Evolutionary conservation across 2,329 filamentous ascomycete species (phyloP), one percentile per base, ranked within the genome.

Genomic region (Diaporthe eres): DNA sequence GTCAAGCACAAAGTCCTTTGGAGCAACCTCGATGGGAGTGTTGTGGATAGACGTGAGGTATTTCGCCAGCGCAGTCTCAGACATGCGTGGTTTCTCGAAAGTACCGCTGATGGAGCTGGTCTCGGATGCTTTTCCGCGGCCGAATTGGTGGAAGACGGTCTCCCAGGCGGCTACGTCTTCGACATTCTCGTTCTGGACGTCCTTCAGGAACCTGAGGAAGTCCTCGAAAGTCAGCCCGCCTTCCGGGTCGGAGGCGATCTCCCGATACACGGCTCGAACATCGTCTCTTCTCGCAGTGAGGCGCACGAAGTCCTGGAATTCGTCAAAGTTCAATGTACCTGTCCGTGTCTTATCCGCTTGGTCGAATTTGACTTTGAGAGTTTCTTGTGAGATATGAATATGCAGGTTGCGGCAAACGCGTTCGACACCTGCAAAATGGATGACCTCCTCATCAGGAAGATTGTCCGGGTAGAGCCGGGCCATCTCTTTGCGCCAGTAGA

Each of bases 401-500:
- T 98, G 96, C 63, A 98, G 88, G 80, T 93, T 96, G 76, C 94
- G 94, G 85, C 97, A 98, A 19, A 98, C 89, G 76, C 93, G 92
- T 82, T 96, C 93, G 42, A 98, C 93, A 15, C 94, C 94, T 22
- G 89, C 88, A 72, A 98, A 91, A 79, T 96, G 93, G 71, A 98
- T 91, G 72, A 90, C 91, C 80, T 95, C 93, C 9, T 93, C 90
- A 15, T 67, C 67, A 39, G 91, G 91, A 8, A 87, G 84, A 3
- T 83, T 82, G 73, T 88, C 87, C 12, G 86, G 83, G 78, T 90
- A 92, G 74, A 93, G 89, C 81, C 92, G 92, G 42, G 90, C 88
- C 91, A 98, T 97, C 82, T 97, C 95, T 60, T 90, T 92, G 77
- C 92, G 91, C 97, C 97, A 99, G 84, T 97, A 96, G 63, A 92